A percentile compares a stretch with the other conserved stretches of the same genome.
Conservation (phyloP, 1,139 yeast species). For the Spencermartinsiella ligniputridi region DNA sequence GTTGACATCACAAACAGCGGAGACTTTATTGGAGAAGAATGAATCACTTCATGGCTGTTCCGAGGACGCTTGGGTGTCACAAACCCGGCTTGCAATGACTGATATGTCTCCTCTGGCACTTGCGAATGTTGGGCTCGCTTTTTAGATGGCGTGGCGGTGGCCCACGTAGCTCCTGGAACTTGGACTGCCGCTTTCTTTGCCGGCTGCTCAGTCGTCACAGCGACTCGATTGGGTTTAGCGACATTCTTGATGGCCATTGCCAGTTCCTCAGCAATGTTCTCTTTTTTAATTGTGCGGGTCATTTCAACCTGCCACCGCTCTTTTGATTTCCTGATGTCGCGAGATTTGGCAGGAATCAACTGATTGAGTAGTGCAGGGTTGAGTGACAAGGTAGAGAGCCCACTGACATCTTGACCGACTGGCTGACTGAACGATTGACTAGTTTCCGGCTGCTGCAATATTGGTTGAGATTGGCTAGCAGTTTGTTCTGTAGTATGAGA, state of each 20-base stretch:
- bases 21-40: constrained; percentile 5
- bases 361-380: constrained; percentile 10
- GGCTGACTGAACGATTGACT: too few species aligned
- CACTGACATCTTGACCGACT: neutral
- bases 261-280: constrained; percentile 19
- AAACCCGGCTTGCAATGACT: neutral
- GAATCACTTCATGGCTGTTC: neutral
- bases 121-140: neutral
- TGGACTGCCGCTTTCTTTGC: constrained; percentile 4
- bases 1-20: neutral
- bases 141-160: constrained; percentile 12
- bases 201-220: constrained; percentile 14
- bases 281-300: constrained; percentile 10
- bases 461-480: neutral
- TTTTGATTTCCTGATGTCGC: constrained; percentile 2
- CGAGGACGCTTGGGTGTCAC: neutral
- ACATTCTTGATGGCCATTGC: constrained; percentile 22
- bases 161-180: constrained; percentile 6
- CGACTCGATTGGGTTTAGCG: constrained; percentile 22
- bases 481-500: neutral
- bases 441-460: neutral
- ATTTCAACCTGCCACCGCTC: constrained; percentile 24
- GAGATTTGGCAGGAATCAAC: constrained; percentile 3
- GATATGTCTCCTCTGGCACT: neutral
- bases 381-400: constrained; percentile 7